phyloP scores from a whole-genome alignment of 2,329 filamentous ascomycete genomes.

The Lachnellula occidentalis region DNA sequence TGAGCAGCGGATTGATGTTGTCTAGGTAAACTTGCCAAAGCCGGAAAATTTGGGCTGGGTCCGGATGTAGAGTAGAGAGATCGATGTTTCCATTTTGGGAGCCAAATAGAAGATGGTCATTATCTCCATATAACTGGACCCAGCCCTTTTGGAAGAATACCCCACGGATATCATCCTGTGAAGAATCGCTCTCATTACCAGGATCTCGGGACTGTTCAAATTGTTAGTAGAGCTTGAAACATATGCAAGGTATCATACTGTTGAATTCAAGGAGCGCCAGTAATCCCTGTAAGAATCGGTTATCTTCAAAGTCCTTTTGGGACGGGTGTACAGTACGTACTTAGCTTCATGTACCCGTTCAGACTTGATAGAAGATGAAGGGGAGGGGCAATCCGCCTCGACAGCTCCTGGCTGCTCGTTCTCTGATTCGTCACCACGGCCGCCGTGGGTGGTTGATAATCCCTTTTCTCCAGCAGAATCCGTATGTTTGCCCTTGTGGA shows the following conservation, averaged over 20 bases:
- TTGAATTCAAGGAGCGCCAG: conserved; percentile 41
- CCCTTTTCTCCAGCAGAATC: conserved; percentile 15
- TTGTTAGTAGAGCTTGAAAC: conserved; percentile 12
- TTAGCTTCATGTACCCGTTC: conserved; percentile 29
- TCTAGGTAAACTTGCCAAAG: conserved; percentile 73
- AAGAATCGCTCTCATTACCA: conserved; percentile 30
- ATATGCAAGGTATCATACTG: conserved; percentile 29
- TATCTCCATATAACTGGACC: conserved; percentile 37
- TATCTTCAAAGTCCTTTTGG: conserved; percentile 10
- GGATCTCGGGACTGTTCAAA: conserved; percentile 26
- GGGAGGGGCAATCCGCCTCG: conserved; percentile 19
- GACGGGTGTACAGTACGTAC: conserved; percentile 20
- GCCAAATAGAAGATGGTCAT: conserved; percentile 50
- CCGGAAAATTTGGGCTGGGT: conserved; percentile 59
- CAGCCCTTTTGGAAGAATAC: conserved; percentile 40
- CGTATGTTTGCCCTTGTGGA: conserved; percentile 22
- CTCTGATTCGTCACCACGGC: conserved; percentile 19
- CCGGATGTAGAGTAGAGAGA: conserved; percentile 48
- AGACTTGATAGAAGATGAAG: conserved; percentile 23
- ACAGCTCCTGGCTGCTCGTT: conserved; percentile 23
- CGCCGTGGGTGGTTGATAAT: not conserved
- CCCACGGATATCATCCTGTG: conserved; percentile 32
- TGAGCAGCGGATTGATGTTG: conserved; percentile 69
- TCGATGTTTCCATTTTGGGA: conserved; percentile 36
- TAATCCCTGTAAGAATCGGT: conserved; percentile 36